phyloP scores from a whole-genome alignment of 192 early-diverging fungal species.

The Phycomyces nitens region DNA sequence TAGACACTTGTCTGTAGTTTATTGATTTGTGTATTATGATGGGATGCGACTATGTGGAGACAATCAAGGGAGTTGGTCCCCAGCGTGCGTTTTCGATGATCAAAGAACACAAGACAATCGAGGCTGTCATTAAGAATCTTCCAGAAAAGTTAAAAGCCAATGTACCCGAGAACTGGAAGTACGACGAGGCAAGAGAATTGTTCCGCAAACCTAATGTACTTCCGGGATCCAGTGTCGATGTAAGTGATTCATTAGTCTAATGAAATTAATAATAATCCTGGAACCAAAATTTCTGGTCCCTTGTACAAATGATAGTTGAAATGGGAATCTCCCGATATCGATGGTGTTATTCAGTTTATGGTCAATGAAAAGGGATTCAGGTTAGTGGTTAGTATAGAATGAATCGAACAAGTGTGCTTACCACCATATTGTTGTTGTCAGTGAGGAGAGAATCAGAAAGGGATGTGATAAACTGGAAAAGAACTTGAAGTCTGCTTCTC shows the following conservation, averaged over 20 bases:
- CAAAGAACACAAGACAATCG: conserved; percentile 78
- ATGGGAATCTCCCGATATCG: conserved; percentile 74
- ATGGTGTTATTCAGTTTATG: conserved; percentile 83
- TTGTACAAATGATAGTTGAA: conserved; percentile 54
- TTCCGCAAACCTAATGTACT: conserved; percentile 80
- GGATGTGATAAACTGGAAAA: conserved; percentile 78
- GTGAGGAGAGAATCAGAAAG: conserved; percentile 85
- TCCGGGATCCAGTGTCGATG: conserved; percentile 66
- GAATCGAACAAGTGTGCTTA: background rate
- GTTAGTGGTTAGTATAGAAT: conserved; percentile 32
- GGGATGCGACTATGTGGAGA: conserved; percentile 97
- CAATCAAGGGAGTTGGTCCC: conserved; percentile 91
- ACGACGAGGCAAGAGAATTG: conserved; percentile 81
- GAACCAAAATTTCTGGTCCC: too few species aligned
- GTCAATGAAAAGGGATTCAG: conserved; percentile 95
- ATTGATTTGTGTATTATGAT: conserved; percentile 97
- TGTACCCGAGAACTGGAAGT: conserved; percentile 88
- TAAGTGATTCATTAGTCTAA: conserved; percentile 29
- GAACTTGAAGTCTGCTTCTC: conserved; percentile 71
- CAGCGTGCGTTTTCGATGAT: conserved; percentile 79
- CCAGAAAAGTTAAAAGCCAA: conserved; percentile 73
- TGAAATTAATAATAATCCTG: too few species aligned
- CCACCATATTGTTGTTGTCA: conserved; percentile 4
- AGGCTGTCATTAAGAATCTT: conserved; percentile 70
- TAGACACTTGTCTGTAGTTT: conserved; percentile 79